Conservation (phyloP, 768 basidiomycete genomes). For the Hirschioporus abietinus region DNA sequence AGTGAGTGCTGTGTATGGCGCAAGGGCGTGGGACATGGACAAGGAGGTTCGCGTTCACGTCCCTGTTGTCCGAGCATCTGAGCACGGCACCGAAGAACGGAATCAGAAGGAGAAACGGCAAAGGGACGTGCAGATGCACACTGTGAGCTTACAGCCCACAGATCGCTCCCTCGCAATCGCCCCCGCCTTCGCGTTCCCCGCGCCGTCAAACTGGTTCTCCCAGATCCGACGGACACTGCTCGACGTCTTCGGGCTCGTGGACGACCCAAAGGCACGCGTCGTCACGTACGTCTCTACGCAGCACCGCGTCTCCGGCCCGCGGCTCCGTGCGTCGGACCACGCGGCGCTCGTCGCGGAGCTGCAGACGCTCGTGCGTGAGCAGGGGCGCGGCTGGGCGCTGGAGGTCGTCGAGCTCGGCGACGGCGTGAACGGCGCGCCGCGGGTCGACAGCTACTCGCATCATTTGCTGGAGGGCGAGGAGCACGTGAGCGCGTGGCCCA, state of each 20-base stretch:
- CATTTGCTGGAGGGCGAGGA: conserved; percentile 40
- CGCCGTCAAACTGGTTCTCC: conserved; percentile 61
- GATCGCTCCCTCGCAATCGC: conserved; percentile 31
- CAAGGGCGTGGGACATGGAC: conserved; percentile 17
- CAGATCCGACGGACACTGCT: conserved; percentile 32
- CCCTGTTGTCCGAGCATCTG: conserved; percentile 6
- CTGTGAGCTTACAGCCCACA: background rate
- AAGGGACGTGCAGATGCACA: background rate
- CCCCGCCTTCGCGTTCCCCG: conserved; percentile 38
- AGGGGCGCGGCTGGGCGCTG: conserved; percentile 49
- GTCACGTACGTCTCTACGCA: conserved; percentile 38
- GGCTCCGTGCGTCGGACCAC: conserved; percentile 53
- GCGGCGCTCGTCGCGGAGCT: conserved; percentile 55
- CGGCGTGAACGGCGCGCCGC: conserved; percentile 50
- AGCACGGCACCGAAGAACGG: conserved; percentile 14
- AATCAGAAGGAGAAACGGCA: conserved; percentile 18
- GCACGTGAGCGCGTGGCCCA: background rate
- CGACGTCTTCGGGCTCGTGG: conserved; percentile 28
- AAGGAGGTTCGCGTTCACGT: conserved; percentile 13
- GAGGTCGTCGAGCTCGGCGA: conserved; percentile 40
- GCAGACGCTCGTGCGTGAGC: conserved; percentile 35
- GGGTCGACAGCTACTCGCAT: conserved; percentile 49
- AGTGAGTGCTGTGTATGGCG: conserved; percentile 47
- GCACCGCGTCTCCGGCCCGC: conserved; percentile 42
- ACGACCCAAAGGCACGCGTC: conserved; percentile 16